These are phyloP conservation scores for Colletotrichum filicis DNA, from an alignment of 2,329 filamentous ascomycete genomes.

Conservation along the genomic window DNA sequence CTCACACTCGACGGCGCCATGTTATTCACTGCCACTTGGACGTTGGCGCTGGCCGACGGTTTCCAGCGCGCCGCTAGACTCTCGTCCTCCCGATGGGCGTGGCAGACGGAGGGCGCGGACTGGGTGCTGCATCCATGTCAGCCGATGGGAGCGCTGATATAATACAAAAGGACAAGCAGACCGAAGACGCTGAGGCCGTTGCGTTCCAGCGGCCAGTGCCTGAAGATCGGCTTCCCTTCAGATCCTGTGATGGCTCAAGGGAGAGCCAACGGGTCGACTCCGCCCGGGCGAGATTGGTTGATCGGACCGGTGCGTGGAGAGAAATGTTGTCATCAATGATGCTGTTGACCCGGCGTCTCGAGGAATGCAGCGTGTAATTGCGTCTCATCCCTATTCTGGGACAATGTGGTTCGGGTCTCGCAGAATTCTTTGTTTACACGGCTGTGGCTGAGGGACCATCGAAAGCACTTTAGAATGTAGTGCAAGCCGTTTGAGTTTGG, in stretches of 20 bases:
- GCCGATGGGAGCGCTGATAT: background rate
- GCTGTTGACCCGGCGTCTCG: background rate
- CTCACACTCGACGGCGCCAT: background rate
- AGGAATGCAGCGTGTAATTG: slow-evolving; percentile 24
- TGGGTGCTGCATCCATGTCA: background rate
- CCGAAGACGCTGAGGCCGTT: background rate
- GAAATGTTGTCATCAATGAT: background rate
- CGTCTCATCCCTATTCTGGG: background rate
- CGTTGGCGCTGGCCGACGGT: slow-evolving; percentile 8
- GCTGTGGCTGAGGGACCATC: background rate
- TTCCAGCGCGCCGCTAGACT: slow-evolving; percentile 2
- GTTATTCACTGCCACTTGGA: background rate
- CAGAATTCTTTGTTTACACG: background rate
- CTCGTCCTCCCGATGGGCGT: background rate
- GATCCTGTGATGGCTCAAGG: slow-evolving; percentile 7
- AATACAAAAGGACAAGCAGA: background rate
- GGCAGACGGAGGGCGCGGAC: background rate
- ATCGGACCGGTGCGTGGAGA: background rate
- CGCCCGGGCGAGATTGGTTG: background rate
- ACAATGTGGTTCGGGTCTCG: background rate
- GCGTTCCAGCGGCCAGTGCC: background rate
- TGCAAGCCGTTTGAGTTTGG: background rate
- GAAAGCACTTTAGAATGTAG: background rate
- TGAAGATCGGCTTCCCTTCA: background rate
- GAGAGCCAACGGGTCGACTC: background rate